Evolutionary conservation across 2,329 filamentous ascomycete genomes (phyloP).

Genomic region (Fonsecaea nubica): DNA sequence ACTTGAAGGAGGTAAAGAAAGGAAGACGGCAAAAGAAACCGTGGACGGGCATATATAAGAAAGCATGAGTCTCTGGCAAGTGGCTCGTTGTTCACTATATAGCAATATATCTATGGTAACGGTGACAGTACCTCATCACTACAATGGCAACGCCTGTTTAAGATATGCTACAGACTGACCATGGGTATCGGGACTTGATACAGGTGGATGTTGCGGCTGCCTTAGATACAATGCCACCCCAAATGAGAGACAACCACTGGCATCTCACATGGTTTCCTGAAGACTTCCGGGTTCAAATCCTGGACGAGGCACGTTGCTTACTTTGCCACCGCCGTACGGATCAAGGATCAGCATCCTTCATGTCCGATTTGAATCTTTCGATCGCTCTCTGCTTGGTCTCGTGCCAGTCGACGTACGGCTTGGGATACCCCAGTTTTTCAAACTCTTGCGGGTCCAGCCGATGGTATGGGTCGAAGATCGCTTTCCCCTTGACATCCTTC

Average conservation of each 20-base stretch:
- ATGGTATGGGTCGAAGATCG: conserved; percentile 56
- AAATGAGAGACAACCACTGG: neutral
- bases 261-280: neutral
- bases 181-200: no score
- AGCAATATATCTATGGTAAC: no score
- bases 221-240: neutral
- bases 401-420: conserved; percentile 73
- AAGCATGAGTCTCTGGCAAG: no score
- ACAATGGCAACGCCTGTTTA: no score
- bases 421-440: conserved; percentile 70
- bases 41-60: no score
- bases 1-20: no score
- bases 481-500: conserved; percentile 61
- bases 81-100: no score
- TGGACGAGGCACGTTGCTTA: no score
- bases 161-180: no score
- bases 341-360: conserved; percentile 49
- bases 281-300: neutral
- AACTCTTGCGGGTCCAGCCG: conserved; percentile 55
- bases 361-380: conserved; percentile 67
- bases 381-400: conserved; percentile 68
- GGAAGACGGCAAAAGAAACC: no score
- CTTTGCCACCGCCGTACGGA: neutral
- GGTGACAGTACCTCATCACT: no score
- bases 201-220: neutral